phyloP scores from a whole-genome alignment of 495 filamentous ascomycete species.

The Aspergillus indologenus region DNA sequence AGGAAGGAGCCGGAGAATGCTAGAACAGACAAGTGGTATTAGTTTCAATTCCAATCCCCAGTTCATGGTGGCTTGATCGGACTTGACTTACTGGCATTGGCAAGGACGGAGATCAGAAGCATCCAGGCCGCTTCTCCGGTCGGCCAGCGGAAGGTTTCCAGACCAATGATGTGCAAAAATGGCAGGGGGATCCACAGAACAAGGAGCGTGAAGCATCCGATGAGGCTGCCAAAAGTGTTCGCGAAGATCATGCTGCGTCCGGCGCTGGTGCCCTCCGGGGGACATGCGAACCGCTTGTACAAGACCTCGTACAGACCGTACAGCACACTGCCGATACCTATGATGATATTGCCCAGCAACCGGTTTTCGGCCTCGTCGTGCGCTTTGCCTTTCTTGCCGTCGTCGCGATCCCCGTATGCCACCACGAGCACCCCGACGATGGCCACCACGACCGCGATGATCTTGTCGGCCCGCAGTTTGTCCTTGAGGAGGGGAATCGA shows the following conservation, averaged over 20 bases:
- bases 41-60: background rate
- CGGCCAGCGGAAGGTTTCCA: conserved; percentile 81
- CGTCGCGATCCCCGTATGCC: conserved; percentile 73
- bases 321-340: conserved; percentile 86
- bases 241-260: conserved; percentile 87
- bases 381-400: conserved; percentile 46
- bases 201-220: conserved; percentile 76
- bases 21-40: background rate
- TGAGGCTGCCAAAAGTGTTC: conserved; percentile 82
- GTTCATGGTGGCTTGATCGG: too few species aligned
- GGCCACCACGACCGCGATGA: conserved; percentile 77
- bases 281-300: conserved; percentile 89
- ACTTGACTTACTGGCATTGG: conserved; percentile 69
- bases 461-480: conserved; percentile 73
- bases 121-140: conserved; percentile 72
- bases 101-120: conserved; percentile 71
- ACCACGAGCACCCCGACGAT: conserved; percentile 87
- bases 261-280: conserved; percentile 80
- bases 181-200: conserved; percentile 93
- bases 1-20: conserved; percentile 89
- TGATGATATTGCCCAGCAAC: conserved; percentile 81
- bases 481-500: conserved; percentile 86
- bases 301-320: conserved; percentile 97
- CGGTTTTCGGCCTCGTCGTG: conserved; percentile 55
- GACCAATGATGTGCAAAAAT: conserved; percentile 69